Base-by-base conservation (phyloP, 1,284 basidiomycete species). In the Phellinidium pouzarii region DNA sequence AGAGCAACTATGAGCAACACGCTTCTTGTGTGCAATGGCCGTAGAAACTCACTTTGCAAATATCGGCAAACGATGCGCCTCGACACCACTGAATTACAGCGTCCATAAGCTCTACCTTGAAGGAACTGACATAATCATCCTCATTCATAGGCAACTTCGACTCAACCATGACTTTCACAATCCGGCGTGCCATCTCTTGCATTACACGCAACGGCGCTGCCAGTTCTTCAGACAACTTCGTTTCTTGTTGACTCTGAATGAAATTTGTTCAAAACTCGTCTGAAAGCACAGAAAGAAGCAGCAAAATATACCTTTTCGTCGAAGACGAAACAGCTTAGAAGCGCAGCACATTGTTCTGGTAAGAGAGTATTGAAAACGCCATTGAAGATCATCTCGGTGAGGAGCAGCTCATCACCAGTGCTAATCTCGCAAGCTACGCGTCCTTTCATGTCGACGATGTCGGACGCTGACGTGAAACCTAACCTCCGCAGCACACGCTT, bases 61-160 rank as follows among this genome's bases (percentile, higher is more conserved):
- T 94, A 37, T 99, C 94, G 0, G 89, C 75, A 69, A 99, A 99
- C 29, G 91, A 91, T n/a, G 92, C 90, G 1, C 96, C 96, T 29
- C 91, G 84, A 71, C 95, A 99, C 96, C 96, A 99, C 61, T 94
- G 88, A 54, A 94, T 77, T 19, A 99, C 95, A 3, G 89, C 88
- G 60, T 98, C 95, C 92, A 98, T 98, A 54, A 99, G 80, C 65
- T 98, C 95, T 25, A 97, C 92, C 68, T 97, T 97, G 84, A 99
- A 99, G 14, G 86, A 88, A 54, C 84, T 77, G 1, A 99, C 92
- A 65, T 99, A 99, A 59, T 97, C 92, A 54, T 97, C 89, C 68
- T 99, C 95, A 51, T 91, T 84, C 36, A 99, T 66, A 0, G 85
- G 71, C 4, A 99, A 74, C 65, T 96, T 95, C 38, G 86, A 88